Base-by-base conservation (phyloP, 768 basidiomycete species). In the Tylopilus sp. region DNA sequence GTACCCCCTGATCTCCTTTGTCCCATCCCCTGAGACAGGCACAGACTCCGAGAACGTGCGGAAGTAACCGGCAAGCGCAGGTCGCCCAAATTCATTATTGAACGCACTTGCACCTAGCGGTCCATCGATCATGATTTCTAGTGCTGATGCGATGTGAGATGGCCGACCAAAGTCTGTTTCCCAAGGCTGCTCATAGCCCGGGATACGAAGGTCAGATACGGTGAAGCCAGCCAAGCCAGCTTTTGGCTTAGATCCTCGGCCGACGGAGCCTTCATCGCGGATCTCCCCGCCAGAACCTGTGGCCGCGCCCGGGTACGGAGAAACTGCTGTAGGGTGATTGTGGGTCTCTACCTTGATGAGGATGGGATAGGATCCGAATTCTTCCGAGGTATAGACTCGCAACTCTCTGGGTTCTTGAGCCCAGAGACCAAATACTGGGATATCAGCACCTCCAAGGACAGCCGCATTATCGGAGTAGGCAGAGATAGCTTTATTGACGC, bases 211-310 rank as follows among this genome's bases (percentile, higher is more conserved):
- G 65, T 98, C 94, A 8, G 92, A 95, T 15, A 91, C 89, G 15
- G 93, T 93, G 73, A 91, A 99, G 12, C 97, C 97, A 10, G 83
- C 72, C 28, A 99, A 76, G 44, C 95, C 95, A 12, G 95, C 95
- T 74, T 99, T 99, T 10, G 97, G 97, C 61, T 88, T 90, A 2
- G 95, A 97, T 2, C 97, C 97, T 40, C 88, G 77, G 5, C 97
- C 97, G 36, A 95, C 92, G 6, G 97, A 88, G 15, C 95, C 97
- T 71, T 99, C 97, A 67, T 99, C 97, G 30, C 97, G 83, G 58
- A 98, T 98, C 71, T 99, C 97, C 10, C 97, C 97, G 8, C 97
- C 97, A 1, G 95, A 98, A 18, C 97, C 97, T 1, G 97, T 98
- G 1, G 95, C 95, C 0, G 97, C 95, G n/a, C 97, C 97, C 3